Evolutionary conservation across 2,329 filamentous ascomycete species (phyloP).

Genomic region (Sporothrix pallida): DNA sequence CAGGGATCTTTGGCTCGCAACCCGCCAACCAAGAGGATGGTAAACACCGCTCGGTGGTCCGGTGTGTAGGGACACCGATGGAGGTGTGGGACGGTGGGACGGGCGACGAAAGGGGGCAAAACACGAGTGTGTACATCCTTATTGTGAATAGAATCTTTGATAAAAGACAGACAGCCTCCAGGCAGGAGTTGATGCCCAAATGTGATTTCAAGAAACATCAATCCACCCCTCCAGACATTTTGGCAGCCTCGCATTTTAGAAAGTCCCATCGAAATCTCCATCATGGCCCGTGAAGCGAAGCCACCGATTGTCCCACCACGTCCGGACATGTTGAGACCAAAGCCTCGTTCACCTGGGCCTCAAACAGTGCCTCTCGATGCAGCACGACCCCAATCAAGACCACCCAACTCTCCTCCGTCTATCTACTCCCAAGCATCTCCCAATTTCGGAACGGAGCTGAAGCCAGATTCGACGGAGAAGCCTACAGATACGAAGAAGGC

Average conservation of each 20-base stretch:
- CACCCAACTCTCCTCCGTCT: conserved; percentile 5
- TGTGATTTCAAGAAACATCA: too few species aligned
- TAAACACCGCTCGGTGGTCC: conserved; percentile 29
- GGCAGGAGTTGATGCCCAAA: too few species aligned
- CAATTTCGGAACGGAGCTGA: neutral
- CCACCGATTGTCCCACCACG: conserved; percentile 25
- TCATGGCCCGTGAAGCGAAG: conserved; percentile 26
- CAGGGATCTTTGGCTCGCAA: neutral
- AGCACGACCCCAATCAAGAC: neutral
- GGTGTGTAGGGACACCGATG: conserved; percentile 14
- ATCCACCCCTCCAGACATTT: too few species aligned
- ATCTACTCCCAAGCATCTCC: neutral
- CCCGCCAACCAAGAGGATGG: conserved; percentile 18
- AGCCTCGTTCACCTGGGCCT: neutral
- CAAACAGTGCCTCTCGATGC: too few species aligned
- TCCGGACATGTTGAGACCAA: conserved; percentile 9
- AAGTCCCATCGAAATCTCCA: neutral
- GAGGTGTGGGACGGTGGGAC: neutral
- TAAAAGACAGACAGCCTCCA: neutral
- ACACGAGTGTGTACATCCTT: neutral
- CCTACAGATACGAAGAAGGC: conserved; percentile 39
- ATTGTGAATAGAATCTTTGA: neutral
- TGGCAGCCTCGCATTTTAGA: too few species aligned
- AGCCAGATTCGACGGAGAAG: neutral
- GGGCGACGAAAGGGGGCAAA: neutral